Evolutionary conservation across 768 basidiomycete species (phyloP).

Genomic region (Lyophyllum atratum): DNA sequence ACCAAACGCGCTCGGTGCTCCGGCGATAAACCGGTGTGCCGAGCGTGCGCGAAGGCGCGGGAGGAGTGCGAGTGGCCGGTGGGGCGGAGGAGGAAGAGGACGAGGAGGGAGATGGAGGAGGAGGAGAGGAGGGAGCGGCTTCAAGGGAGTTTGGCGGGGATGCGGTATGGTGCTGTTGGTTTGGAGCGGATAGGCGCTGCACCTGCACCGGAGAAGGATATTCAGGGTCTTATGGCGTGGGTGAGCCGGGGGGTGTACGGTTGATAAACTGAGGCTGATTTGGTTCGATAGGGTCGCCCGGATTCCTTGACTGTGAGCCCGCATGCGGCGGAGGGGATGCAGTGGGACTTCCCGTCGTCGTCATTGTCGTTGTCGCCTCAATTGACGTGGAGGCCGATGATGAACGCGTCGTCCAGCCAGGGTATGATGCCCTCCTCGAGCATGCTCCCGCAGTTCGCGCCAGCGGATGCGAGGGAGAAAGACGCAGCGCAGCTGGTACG

Average conservation of each 20-base stretch:
- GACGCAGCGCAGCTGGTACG: not conserved
- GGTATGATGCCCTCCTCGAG: not conserved
- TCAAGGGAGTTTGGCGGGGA: too few species aligned
- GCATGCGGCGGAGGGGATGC: not conserved
- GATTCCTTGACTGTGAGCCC: too few species aligned
- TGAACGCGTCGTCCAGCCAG: not conserved
- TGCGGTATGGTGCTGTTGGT: too few species aligned
- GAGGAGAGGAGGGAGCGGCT: conserved; percentile 11
- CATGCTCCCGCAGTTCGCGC: not conserved
- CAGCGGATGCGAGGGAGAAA: not conserved
- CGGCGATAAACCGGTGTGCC: conserved; percentile 17
- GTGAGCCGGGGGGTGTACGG: too few species aligned
- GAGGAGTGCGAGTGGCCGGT: conserved; percentile 16
- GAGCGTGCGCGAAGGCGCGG: conserved; percentile 14
- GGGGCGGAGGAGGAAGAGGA: conserved; percentile 16
- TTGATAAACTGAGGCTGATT: too few species aligned
- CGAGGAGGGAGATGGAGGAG: conserved; percentile 16
- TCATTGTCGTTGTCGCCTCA: not conserved
- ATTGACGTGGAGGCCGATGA: conserved; percentile 1
- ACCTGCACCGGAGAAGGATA: too few species aligned
- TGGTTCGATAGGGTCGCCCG: too few species aligned
- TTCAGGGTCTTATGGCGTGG: too few species aligned
- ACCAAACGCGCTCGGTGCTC: conserved; percentile 18
- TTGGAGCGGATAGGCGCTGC: too few species aligned
- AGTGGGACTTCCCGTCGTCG: conserved; percentile 11